Conservation (phyloP, 257 asterid genomes). For the Nicotiana obtusifolia region DNA sequence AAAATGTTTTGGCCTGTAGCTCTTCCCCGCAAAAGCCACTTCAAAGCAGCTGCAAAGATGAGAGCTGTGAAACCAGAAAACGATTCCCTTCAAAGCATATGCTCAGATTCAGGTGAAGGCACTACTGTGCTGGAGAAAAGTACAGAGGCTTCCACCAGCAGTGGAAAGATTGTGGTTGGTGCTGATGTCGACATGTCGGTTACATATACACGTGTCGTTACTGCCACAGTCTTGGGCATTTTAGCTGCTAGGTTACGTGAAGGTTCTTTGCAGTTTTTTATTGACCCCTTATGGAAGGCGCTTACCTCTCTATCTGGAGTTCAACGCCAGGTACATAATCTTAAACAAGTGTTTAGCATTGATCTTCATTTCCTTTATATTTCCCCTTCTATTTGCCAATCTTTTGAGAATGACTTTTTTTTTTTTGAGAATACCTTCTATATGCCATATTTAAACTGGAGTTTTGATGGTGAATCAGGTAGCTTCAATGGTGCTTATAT, state of each 20-base stretch:
- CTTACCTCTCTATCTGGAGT: constrained; percentile 86
- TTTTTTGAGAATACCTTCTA: too few species aligned
- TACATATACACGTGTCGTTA: constrained; percentile 80
- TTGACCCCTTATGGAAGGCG: constrained; percentile 81
- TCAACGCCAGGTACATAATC: constrained; percentile 76
- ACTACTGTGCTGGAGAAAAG: constrained; percentile 41
- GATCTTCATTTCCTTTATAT: background rate
- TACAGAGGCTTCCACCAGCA: constrained; percentile 52
- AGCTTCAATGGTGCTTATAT: constrained; percentile 77
- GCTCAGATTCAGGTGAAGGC: constrained; percentile 43
- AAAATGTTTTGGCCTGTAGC: constrained; percentile 98
- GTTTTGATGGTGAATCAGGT: constrained; percentile 42
- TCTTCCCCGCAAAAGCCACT: constrained; percentile 93
- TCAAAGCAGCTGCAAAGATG: constrained; percentile 98
- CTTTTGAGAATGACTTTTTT: too few species aligned
- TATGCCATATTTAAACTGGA: background rate
- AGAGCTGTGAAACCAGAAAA: constrained; percentile 67
- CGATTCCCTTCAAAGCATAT: constrained; percentile 40
- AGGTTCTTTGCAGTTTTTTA: constrained; percentile 53
- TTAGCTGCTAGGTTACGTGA: constrained; percentile 74
- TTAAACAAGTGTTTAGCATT: background rate
- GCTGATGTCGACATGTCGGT: constrained; percentile 84
- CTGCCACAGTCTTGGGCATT: constrained; percentile 81
- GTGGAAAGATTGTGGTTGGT: constrained; percentile 82
- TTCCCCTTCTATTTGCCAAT: background rate